These are phyloP conservation scores for Sarocladiaceae sp. DNA, from an alignment of 2,329 filamentous ascomycete genomes.

Conservation along the genomic window DNA sequence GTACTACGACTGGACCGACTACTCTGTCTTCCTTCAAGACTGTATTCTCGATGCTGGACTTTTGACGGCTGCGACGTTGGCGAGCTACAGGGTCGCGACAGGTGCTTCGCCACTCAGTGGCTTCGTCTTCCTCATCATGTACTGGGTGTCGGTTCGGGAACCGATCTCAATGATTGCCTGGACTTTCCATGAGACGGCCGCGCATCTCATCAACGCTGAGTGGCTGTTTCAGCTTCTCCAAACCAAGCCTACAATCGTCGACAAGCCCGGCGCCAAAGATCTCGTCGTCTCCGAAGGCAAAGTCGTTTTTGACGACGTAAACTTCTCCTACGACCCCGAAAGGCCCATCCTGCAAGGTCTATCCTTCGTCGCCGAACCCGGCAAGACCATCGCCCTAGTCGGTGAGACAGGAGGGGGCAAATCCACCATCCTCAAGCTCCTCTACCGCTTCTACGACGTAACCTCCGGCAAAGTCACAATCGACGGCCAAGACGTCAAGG, in stretches of 20 bases:
- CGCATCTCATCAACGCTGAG: slow-evolving; percentile 61
- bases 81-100: slow-evolving; percentile 10
- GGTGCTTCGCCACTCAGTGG: slow-evolving; percentile 37
- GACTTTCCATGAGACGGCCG: slow-evolving; percentile 21
- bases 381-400: slow-evolving; percentile 55
- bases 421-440: slow-evolving; percentile 56
- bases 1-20: slow-evolving; percentile 12
- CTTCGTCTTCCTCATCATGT: slow-evolving; percentile 61
- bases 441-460: slow-evolving; percentile 58
- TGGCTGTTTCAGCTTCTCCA: slow-evolving; percentile 53
- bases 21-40: slow-evolving; percentile 12
- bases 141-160: slow-evolving; percentile 50
- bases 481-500: slow-evolving; percentile 55
- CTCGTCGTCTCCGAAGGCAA: slow-evolving; percentile 41
- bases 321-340: slow-evolving; percentile 51
- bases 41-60: slow-evolving; percentile 16
- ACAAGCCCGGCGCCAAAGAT: slow-evolving; percentile 38
- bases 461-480: slow-evolving; percentile 49
- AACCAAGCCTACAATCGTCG: slow-evolving; percentile 50
- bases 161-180: slow-evolving; percentile 29
- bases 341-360: slow-evolving; percentile 46
- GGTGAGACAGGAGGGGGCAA: slow-evolving; percentile 61
- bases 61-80: slow-evolving; percentile 3
- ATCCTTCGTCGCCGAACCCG: slow-evolving; percentile 42
- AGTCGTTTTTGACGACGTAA: slow-evolving; percentile 50